These are phyloP conservation scores for Vitis amurensis DNA, from an alignment of 164 flowering plant genomes.

Conservation along the genomic window DNA sequence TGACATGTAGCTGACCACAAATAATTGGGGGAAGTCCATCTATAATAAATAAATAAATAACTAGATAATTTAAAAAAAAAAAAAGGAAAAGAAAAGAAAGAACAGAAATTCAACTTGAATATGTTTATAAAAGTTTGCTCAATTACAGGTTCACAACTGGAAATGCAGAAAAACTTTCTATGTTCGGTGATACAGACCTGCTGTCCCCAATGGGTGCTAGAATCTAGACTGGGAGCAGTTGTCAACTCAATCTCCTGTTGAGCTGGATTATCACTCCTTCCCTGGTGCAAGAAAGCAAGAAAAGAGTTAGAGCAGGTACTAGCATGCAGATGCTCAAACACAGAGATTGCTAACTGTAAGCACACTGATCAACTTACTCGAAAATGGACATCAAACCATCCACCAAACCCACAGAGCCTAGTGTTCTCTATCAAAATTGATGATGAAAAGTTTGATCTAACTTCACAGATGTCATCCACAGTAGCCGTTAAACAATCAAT, in stretches of 20 bases:
- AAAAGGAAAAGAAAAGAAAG: too few relatives aligned
- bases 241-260: slow-evolving; percentile 73
- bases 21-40: background rate
- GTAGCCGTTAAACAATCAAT: slow-evolving; percentile 81
- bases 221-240: slow-evolving; percentile 77
- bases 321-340: background rate
- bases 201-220: slow-evolving; percentile 96
- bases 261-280: slow-evolving; percentile 67
- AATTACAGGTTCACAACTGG: background rate
- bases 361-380: slow-evolving; percentile 47
- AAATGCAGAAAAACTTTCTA: background rate
- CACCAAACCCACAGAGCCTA: slow-evolving; percentile 75
- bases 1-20: background rate
- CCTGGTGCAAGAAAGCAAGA: slow-evolving; percentile 45
- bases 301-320: background rate
- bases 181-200: slow-evolving; percentile 51
- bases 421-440: slow-evolving; percentile 46
- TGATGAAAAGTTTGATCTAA: slow-evolving; percentile 53
- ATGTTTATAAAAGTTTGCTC: background rate
- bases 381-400: slow-evolving; percentile 99
- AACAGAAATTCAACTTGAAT: background rate
- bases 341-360: background rate
- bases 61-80: too few relatives aligned
- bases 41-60: too few relatives aligned
- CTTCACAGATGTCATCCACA: slow-evolving; percentile 56